Conservation (phyloP, 495 filamentous ascomycete species). For the Trichoderma reesei region DNA sequence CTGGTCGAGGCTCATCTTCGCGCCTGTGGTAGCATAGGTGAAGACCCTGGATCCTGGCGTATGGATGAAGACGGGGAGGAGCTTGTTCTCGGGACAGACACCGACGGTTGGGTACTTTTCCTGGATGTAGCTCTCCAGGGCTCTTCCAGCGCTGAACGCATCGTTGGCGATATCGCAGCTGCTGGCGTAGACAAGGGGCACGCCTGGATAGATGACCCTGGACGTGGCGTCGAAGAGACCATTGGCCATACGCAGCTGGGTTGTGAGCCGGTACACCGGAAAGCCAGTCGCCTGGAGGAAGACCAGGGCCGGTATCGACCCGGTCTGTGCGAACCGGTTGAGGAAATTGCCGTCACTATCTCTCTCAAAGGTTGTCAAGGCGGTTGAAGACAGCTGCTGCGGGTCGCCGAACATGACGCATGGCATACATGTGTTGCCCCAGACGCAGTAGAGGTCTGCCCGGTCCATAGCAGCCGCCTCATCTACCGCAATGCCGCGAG, state of each 20-base stretch:
- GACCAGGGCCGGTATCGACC: slow-evolving; percentile 1
- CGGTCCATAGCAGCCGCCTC: slow-evolving; percentile 14
- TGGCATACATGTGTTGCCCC: slow-evolving; percentile 15
- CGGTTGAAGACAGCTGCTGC: slow-evolving; percentile 10
- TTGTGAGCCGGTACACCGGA: slow-evolving; percentile 12
- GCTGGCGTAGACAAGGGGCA: slow-evolving; percentile 9
- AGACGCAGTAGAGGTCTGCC: slow-evolving; percentile 12
- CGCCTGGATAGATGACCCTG: slow-evolving; percentile 8
- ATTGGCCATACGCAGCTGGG: slow-evolving; percentile 13
- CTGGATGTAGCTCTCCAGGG: slow-evolving; percentile 10
- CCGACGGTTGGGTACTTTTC: neutral
- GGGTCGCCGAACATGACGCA: slow-evolving; percentile 11
- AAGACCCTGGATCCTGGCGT: slow-evolving; percentile 1
- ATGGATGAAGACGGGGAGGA: slow-evolving; percentile 12
- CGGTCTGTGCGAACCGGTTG: slow-evolving; percentile 3
- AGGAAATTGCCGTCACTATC: neutral
- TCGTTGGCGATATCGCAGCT: slow-evolving; percentile 1
- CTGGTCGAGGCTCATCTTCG: slow-evolving; percentile 5
- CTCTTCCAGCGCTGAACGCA: neutral
- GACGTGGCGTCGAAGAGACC: slow-evolving; percentile 15
- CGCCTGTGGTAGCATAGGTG: neutral
- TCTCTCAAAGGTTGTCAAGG: slow-evolving; percentile 8
- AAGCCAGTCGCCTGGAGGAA: slow-evolving; percentile 10
- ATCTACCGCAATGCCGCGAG: slow-evolving; percentile 18
- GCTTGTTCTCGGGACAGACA: neutral